phyloP scores from a whole-genome alignment of 352 stramenopile genomes.

The Peronospora tabacina region DNA sequence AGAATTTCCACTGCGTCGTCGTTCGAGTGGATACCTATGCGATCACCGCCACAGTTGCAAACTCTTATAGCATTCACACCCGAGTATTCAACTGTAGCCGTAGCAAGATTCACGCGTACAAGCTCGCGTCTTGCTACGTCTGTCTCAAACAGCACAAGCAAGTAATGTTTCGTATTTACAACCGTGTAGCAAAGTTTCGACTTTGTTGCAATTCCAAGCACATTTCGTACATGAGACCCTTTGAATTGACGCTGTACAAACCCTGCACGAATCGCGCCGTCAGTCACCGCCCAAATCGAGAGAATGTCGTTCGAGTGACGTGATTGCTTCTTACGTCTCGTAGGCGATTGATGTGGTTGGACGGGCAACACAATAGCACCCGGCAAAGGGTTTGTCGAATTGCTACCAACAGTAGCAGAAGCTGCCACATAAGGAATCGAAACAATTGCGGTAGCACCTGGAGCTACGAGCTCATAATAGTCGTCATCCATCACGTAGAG shows the following conservation, averaged over 20 bases:
- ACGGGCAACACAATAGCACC: slow-evolving; percentile 14
- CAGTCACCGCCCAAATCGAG: slow-evolving; percentile 33
- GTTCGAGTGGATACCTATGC: neutral
- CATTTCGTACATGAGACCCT: slow-evolving; percentile 9
- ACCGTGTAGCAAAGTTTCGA: slow-evolving; percentile 25
- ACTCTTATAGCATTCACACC: slow-evolving; percentile 24
- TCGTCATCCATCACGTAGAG: slow-evolving; percentile 28
- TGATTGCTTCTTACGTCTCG: slow-evolving; percentile 3
- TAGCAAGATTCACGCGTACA: slow-evolving; percentile 15
- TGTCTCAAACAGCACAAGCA: slow-evolving; percentile 27
- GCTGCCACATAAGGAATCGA: slow-evolving; percentile 7
- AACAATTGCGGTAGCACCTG: slow-evolving; percentile 16
- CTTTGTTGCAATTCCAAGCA: slow-evolving; percentile 8
- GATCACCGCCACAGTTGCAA: slow-evolving; percentile 1
- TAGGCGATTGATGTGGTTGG: slow-evolving; percentile 2
- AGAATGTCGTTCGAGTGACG: slow-evolving; percentile 2
- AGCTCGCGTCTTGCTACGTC: slow-evolving; percentile 28
- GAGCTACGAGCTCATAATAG: slow-evolving; percentile 49
- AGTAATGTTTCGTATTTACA: slow-evolving; percentile 28
- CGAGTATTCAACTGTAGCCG: slow-evolving; percentile 32
- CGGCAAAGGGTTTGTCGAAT: slow-evolving; percentile 8
- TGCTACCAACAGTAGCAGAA: slow-evolving; percentile 10
- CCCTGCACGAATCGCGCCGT: slow-evolving; percentile 29
- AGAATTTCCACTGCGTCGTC: slow-evolving; percentile 31
- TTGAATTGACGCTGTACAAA: slow-evolving; percentile 19